Conservation (phyloP, 768 basidiomycete genomes). For the Candolleomyces aberdarensis region DNA sequence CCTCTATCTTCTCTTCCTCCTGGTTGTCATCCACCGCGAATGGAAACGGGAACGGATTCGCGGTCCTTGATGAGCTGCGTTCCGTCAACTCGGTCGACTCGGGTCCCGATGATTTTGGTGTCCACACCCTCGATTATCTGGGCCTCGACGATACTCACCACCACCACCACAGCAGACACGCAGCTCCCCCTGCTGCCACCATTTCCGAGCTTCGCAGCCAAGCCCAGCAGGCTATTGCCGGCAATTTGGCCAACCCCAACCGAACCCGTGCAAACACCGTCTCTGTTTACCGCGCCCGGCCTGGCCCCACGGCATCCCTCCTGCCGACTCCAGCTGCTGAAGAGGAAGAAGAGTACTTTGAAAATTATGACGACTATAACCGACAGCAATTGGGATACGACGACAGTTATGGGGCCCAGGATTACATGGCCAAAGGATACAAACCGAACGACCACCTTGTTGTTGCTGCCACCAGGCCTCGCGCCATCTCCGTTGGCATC, state of each 20-base stretch:
- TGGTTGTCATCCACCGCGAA: constrained; percentile 69
- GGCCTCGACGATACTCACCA: constrained; percentile 77
- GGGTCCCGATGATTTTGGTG: constrained; percentile 82
- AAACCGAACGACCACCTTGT: constrained; percentile 67
- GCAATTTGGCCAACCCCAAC: constrained; percentile 75
- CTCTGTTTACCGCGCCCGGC: constrained; percentile 79
- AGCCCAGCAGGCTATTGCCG: constrained; percentile 86
- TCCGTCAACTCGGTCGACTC: constrained; percentile 79
- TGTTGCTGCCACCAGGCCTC: constrained; percentile 51
- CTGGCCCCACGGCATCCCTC: constrained; percentile 43
- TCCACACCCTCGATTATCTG: constrained; percentile 94
- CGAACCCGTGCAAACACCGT: constrained; percentile 88
- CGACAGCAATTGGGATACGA: constrained; percentile 68
- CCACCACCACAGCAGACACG: constrained; percentile 29
- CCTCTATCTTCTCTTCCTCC: constrained; percentile 85
- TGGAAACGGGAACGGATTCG: constrained; percentile 52
- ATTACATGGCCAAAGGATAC: constrained; percentile 70
- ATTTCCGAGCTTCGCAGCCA: constrained; percentile 87
- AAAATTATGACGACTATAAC: constrained; percentile 53
- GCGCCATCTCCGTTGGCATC: constrained; percentile 86
- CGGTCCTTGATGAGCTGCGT: constrained; percentile 75
- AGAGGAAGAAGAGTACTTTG: constrained; percentile 74
- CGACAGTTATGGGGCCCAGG: constrained; percentile 49
- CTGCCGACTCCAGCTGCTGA: constrained; percentile 65
- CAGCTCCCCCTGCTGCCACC: constrained; percentile 75